Base-by-base conservation (phyloP, 108 stramenopile genomes). In the Schizochytrium sp. region DNA sequence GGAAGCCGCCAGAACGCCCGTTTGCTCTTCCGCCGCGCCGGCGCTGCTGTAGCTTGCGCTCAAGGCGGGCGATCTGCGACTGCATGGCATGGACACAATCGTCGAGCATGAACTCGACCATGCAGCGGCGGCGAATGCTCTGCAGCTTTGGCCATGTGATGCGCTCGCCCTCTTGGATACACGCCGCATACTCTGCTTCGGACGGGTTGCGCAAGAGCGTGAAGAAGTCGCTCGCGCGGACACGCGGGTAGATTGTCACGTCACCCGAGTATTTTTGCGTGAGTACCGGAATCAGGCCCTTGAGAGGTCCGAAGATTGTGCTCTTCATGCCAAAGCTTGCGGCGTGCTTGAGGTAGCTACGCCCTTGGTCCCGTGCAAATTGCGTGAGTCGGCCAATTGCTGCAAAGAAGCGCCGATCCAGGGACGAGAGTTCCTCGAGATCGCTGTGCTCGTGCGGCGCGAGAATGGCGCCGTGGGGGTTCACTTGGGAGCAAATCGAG, bases 401-500 rank as follows among this genome's bases (percentile, higher is more conserved):
- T 6, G 25, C 23, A 18, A 87, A 58, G 57, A 87, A 58, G 0
- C 23, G 55, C 0, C 53, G 57, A 4, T 87, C 57, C 5, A 25
- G 48, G 19, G 28, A 45, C 95, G 95, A 89, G 94, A 95, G 25
- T 93, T 92, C 97, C 96, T 97, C 57, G 95, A 94, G 93, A 21
- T 59, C 48, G 58, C 91, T 93, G n/a, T 92, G 88, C 41, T 92
- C 92, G 88, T 95, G 94, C n/a, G 95, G 95, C 25, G 96, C 94
- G 93, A 98, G 96, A 92, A 97, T 94, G 88, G 96, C 95, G 3
- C 96, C 96, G 88, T 97, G 97, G 55, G 97, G 97, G 92, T 97
- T 97, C 2, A 96, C 97, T 88, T 99, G 99, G 59, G 95, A 96
- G 44, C 98, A 95, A 76, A 99, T 96, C 89, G 98, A 98, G 91